phyloP scores from a whole-genome alignment of 345 rosid species.

The Salix exigua region DNA sequence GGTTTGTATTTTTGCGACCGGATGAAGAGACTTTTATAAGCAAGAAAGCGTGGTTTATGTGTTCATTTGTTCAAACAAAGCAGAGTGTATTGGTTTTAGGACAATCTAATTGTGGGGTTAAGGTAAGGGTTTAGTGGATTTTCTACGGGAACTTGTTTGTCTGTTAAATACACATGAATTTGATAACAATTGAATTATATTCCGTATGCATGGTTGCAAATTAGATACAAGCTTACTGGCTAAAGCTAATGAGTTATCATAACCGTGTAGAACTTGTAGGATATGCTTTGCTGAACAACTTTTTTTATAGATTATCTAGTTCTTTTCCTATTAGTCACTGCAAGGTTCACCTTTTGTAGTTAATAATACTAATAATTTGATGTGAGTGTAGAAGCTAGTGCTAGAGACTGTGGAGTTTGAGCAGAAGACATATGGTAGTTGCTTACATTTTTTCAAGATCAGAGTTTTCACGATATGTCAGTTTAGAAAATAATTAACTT shows the following conservation, averaged over 20 bases:
- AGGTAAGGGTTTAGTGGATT: neutral
- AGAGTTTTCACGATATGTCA: neutral
- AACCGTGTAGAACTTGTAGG: neutral
- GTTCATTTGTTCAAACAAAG: neutral
- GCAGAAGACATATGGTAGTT: neutral
- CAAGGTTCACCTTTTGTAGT: neutral
- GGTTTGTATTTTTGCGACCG: neutral
- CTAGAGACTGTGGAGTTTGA: neutral
- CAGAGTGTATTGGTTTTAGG: neutral
- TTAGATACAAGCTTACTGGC: neutral
- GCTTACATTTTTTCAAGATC: neutral
- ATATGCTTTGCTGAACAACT: neutral
- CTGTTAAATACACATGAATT: neutral
- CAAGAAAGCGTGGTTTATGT: too few species aligned
- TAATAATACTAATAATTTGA: neutral
- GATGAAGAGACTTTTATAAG: too few species aligned
- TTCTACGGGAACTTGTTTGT: neutral
- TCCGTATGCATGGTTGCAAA: neutral
- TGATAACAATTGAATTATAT: neutral
- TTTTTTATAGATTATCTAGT: neutral
- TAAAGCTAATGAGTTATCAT: neutral
- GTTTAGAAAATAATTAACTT: neutral
- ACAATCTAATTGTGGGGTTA: neutral
- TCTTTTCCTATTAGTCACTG: neutral
- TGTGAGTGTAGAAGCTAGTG: neutral